Evolutionary conservation across 176 grass and related monocot species (phyloP).

Genomic region (Thinopyrum elongatum): DNA sequence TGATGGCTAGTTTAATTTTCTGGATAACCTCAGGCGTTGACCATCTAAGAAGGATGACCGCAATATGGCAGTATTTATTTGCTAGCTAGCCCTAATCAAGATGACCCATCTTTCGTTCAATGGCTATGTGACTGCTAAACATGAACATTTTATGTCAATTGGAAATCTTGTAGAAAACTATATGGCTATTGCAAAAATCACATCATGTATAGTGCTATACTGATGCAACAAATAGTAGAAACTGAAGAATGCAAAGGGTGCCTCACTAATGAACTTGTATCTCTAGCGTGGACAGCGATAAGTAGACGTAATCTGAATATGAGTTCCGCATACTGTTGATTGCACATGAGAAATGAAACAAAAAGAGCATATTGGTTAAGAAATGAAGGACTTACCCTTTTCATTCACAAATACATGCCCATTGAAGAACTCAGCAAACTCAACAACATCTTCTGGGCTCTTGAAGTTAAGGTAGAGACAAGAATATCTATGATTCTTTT

Average conservation of each 20-base stretch:
- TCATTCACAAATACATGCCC: constrained; percentile 94
- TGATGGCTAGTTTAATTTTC: background rate
- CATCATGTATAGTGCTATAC: background rate
- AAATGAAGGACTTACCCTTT: constrained; percentile 64
- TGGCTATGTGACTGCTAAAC: background rate
- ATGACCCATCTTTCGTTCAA: background rate
- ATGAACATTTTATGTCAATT: constrained; percentile 1
- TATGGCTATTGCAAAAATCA: background rate
- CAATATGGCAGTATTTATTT: background rate
- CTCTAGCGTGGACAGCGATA: background rate
- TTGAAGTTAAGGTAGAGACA: constrained; percentile 84
- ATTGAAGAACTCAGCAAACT: constrained; percentile 93
- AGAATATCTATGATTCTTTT: constrained; percentile 84
- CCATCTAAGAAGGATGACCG: background rate
- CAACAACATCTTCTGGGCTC: constrained; percentile 73
- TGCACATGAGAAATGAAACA: background rate
- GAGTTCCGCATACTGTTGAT: constrained; percentile 15
- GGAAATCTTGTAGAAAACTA: background rate
- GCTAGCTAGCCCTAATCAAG: constrained; percentile 11
- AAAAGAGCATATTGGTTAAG: background rate
- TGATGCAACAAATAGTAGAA: background rate
- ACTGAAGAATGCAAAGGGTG: background rate
- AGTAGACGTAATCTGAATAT: constrained; percentile 17
- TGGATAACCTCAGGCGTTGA: background rate
- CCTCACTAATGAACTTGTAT: background rate